Conservation (phyloP, 2,329 filamentous ascomycete species). For the Aspergillus aculeatinus region DNA sequence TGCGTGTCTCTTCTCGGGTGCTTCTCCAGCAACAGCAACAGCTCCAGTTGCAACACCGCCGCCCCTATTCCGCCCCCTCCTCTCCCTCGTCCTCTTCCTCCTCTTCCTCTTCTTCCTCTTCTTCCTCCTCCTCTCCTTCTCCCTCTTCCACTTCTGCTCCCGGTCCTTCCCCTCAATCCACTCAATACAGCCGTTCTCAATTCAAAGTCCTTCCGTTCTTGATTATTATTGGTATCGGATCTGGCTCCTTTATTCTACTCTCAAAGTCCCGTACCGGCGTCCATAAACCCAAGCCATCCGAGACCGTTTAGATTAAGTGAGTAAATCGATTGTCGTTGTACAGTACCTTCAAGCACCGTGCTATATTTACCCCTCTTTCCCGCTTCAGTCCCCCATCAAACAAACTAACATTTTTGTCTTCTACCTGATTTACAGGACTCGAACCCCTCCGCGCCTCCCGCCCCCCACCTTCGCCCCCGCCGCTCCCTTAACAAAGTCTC, state of each 20-base stretch:
- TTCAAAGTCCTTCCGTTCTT: constrained; percentile 46
- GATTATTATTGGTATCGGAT: constrained; percentile 48
- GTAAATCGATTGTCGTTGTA: neutral
- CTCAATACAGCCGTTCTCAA: constrained; percentile 35
- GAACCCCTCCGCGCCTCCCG: neutral
- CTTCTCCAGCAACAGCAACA: constrained; percentile 19
- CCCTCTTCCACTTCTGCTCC: constrained; percentile 12
- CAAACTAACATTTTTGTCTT: neutral
- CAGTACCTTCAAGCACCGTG: constrained; percentile 22
- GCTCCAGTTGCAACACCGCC: constrained; percentile 14
- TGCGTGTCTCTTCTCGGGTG: neutral
- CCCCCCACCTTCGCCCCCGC: neutral
- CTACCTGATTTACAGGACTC: neutral
- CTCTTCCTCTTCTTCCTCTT: constrained; percentile 7
- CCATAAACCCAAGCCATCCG: constrained; percentile 51
- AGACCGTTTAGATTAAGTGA: neutral
- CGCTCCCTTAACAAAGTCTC: neutral
- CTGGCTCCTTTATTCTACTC: constrained; percentile 52
- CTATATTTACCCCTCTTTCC: neutral
- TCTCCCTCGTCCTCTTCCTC: constrained; percentile 1
- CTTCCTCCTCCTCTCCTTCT: constrained; percentile 12
- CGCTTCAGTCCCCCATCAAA: neutral
- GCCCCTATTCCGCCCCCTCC: constrained; percentile 16
- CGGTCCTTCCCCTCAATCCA: constrained; percentile 10
- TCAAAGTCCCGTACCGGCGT: constrained; percentile 49